Conservation (phyloP, 352 stramenopile species). For the Globisporangium radiosum region DNA sequence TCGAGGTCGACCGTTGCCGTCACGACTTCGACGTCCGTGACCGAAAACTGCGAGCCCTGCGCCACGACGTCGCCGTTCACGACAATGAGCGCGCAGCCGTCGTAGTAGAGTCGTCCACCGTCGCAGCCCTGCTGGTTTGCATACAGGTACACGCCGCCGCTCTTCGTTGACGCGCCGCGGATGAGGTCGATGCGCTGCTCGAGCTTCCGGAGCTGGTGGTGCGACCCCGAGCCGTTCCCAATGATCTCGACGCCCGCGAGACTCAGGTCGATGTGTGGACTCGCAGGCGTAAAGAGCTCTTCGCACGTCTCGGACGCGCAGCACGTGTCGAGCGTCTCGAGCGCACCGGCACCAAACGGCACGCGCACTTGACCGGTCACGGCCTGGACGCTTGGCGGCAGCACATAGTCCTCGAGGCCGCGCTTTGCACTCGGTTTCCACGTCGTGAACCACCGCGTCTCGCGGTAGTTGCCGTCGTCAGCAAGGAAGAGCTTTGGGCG, state of each 20-base stretch:
- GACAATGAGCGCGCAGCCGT: constrained; percentile 96
- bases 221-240: constrained; percentile 95
- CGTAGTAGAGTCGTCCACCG: constrained; percentile 95
- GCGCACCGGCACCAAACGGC: constrained; percentile 74
- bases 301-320: constrained; percentile 95
- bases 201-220: constrained; percentile 96
- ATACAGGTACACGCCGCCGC: constrained; percentile 98
- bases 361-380: constrained; percentile 71
- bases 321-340: constrained; percentile 85
- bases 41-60: constrained; percentile 95
- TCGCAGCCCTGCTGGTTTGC: constrained; percentile 97
- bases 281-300: constrained; percentile 96
- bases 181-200: constrained; percentile 91
- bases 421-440: constrained; percentile 50
- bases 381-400: constrained; percentile 81
- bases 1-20: constrained; percentile 98
- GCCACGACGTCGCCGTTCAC: constrained; percentile 95
- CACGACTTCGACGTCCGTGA: constrained; percentile 95
- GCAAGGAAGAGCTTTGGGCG: constrained; percentile 92
- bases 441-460: constrained; percentile 91
- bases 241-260: constrained; percentile 97
- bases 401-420: constrained; percentile 63
- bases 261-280: constrained; percentile 92
- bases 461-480: constrained; percentile 97
- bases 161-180: constrained; percentile 89